Conservation (phyloP, 129 eudicot species). For the Kitagawia praeruptora region DNA sequence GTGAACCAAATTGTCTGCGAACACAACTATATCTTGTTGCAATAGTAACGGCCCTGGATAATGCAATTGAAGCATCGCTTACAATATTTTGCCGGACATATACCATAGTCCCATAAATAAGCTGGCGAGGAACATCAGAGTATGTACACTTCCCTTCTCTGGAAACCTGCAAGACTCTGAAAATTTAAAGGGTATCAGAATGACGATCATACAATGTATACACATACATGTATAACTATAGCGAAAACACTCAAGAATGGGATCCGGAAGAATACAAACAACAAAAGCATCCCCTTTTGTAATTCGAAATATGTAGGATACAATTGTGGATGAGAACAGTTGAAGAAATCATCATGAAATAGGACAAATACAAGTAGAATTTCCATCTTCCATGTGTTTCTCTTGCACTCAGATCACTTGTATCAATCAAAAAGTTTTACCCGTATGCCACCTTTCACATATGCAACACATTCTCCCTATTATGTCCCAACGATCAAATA, state of each 20-base stretch:
- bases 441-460: neutral
- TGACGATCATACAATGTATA: neutral
- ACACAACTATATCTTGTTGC: slow-evolving; percentile 98
- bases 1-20: slow-evolving; percentile 88
- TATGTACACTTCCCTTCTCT: slow-evolving; percentile 69
- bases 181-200: neutral
- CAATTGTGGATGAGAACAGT: neutral
- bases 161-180: slow-evolving; percentile 87
- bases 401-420: neutral
- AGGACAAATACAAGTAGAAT: neutral
- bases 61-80: slow-evolving; percentile 78
- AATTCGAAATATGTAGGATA: neutral
- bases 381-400: neutral
- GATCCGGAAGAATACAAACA: neutral
- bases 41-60: slow-evolving; percentile 89
- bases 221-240: neutral
- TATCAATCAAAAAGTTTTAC: neutral
- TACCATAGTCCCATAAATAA: slow-evolving; percentile 96
- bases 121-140: slow-evolving; percentile 89
- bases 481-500: neutral
- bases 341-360: neutral
- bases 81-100: slow-evolving; percentile 86
- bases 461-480: neutral
- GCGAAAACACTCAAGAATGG: neutral
- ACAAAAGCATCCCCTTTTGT: neutral